Evolutionary conservation across 306 rosid species (phyloP), one percentile per base, ranked within the genome.

Genomic region (Potentilla sterilis): DNA sequence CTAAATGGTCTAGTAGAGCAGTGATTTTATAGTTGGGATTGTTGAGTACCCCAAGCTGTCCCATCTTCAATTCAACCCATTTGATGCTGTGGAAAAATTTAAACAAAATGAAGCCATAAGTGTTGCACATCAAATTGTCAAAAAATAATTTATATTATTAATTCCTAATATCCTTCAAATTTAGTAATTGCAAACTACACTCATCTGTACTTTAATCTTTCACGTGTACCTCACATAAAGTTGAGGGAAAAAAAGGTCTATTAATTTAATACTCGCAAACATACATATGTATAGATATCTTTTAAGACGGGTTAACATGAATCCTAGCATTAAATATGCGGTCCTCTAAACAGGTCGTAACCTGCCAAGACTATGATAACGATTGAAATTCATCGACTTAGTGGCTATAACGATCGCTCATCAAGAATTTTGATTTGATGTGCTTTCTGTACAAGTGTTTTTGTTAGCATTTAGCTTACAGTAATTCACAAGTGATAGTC

Each of bases 1-100:
- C 97, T 67, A 90, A 12, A 87, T 92, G 97, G 76, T 95, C 99
- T 72, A 95, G 85, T 81, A 89, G 96, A 43, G 97, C 97, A 4
- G 96, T 89, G 88, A 95, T 85, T 87, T 90, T 95, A 90, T 90
- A 95, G 87, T 90, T 90, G 46, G 99, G 97, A 88, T 92, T 92
- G 77, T 78, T 87, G 73, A 95, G 86, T 75, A 92, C 99, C 41
- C 99, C 97, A 41, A 95, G 97, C 81, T 95, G 97, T 51, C 85
- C 91, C 98, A 95, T 95, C 88, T 92, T 95, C 82, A 95, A 77
- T 67, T 81, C 88, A 84, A 95, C 92, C 99, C 97, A 87, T 80
- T 90, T 95, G 86, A 92, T 89, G 86, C 99, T 95, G 91, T 85
- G 80, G 7, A 57, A 79, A 40, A 51, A 47, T 7, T 78, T 72